Conservation (phyloP, 306 rosid species). For the Quercus robur region DNA sequence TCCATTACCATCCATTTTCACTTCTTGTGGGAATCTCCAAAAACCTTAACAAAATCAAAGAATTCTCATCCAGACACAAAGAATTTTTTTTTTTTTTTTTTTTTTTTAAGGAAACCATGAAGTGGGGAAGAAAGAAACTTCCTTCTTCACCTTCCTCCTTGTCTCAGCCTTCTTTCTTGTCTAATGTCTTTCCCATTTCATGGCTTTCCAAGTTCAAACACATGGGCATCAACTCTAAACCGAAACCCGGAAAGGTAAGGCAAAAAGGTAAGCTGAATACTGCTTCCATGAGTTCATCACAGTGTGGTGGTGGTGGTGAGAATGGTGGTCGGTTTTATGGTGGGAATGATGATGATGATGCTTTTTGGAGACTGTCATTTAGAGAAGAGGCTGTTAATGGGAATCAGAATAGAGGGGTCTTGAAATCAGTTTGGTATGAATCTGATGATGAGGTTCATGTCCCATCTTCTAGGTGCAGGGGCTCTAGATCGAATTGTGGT, state of each 20-base stretch:
- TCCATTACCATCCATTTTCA: conserved; percentile 17
- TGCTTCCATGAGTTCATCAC: conserved; percentile 28
- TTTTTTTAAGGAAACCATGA: conserved; percentile 33
- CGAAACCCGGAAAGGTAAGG: conserved; percentile 32
- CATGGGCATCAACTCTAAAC: conserved; percentile 40
- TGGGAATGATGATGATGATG: conserved; percentile 45
- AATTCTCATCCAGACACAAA: not conserved
- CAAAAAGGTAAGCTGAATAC: conserved; percentile 34
- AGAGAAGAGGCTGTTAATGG: conserved; percentile 39
- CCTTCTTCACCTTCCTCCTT: conserved; percentile 49
- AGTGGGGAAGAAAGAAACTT: conserved; percentile 57
- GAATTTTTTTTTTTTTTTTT: not conserved
- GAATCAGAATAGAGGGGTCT: conserved; percentile 32
- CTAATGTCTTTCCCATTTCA: conserved; percentile 57
- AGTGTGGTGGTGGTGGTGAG: conserved; percentile 16
- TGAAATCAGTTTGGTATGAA: conserved; percentile 28
- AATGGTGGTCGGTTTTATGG: conserved; percentile 45
- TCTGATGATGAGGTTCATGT: conserved; percentile 35
- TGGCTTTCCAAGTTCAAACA: conserved; percentile 82
- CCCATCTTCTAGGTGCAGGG: conserved; percentile 22
- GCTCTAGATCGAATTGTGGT: conserved; percentile 16
- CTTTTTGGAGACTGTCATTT: conserved; percentile 83
- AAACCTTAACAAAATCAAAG: conserved; percentile 13
- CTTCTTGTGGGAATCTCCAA: conserved; percentile 3
- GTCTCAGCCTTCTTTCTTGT: conserved; percentile 52